Percentiles rank a stretch among this genome's conserved stretches.
phyloP scores from a whole-genome alignment of 331 rosid genomes.

The Phaseolus coccineus region DNA sequence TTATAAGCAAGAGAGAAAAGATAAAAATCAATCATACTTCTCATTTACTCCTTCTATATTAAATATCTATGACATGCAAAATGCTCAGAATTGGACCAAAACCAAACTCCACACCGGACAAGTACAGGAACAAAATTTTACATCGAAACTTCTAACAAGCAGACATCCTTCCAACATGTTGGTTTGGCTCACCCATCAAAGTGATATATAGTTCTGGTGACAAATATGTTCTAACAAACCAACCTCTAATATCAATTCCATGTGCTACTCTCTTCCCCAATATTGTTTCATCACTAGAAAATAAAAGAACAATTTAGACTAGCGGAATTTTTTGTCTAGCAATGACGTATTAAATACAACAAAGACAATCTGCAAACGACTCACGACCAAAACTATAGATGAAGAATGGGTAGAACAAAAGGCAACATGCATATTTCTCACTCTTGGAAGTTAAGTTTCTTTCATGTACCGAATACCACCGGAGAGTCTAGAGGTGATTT shows the following conservation, averaged over 20 bases:
- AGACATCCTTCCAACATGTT: conserved; percentile 25
- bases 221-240: conserved; percentile 39
- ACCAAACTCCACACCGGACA: conserved; percentile 23
- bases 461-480: conserved; percentile 23
- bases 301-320: conserved; percentile 37
- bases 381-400: conserved; percentile 45
- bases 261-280: conserved; percentile 40
- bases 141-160: conserved; percentile 37
- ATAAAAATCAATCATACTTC: conserved; percentile 7
- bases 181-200: conserved; percentile 33
- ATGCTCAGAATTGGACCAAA: conserved; percentile 24
- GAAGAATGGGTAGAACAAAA: conserved; percentile 42
- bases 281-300: conserved; percentile 39
- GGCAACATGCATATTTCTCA: conserved; percentile 44
- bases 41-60: conserved; percentile 23
- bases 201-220: conserved; percentile 25
- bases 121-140: conserved; percentile 45
- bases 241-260: conserved; percentile 39
- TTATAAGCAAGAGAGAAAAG: background rate
- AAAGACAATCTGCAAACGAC: conserved; percentile 54
- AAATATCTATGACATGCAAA: conserved; percentile 30
- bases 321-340: conserved; percentile 36
- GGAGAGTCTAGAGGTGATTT: conserved; percentile 5
- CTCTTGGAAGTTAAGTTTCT: conserved; percentile 41
- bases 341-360: conserved; percentile 35